Base-by-base conservation (phyloP, 306 rosid species). In the Gillenia trifoliata region DNA sequence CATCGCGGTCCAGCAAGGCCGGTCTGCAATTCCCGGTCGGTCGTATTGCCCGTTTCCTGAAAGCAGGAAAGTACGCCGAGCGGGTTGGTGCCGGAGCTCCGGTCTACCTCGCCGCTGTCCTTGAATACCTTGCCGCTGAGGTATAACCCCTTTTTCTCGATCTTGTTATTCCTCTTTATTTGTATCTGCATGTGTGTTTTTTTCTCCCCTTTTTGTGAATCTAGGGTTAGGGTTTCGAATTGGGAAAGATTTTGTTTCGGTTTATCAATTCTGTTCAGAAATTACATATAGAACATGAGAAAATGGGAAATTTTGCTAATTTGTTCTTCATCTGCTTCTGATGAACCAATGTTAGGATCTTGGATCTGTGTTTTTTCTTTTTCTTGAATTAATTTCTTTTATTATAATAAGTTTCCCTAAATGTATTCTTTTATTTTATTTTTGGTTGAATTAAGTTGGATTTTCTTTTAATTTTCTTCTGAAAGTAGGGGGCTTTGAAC, bases 1-100 rank as follows among this genome's bases (percentile, higher is more conserved):
- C 89, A 2, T 93, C 98, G 0, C 81, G 98, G 71, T 89, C 96
- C 34, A 89, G 91, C 85, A 93, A 93, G 69, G 98, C 98, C 2
- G 98, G 98, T 0, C 80, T 93, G 16, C 98, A 93, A 62, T 93
- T 93, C 29, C 97, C 98, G 0, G 98, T 93, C 10, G 98, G 97
- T 11, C 96, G 98, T 83, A 91, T 93, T 13, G 98, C 97, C 5
- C 85, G 98, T 19, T 91, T 89, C 31, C 80, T 93, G 78, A 93
- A 93, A 31, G 93, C 93, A 26, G 98, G 98, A 1, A 93, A 91
- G 75, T 93, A 93, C 36, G 97, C 98, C 6, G 94, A 93, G 74
- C 89, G 97, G 5, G 96, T 93, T 3, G 97, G 98, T 2, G 92
- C 97, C 15, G 98, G 97, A 15, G 96, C 98, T 68, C 98, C 98